Base-by-base conservation (phyloP, 805 yeast species). In the Kodamaea jinghongensis region DNA sequence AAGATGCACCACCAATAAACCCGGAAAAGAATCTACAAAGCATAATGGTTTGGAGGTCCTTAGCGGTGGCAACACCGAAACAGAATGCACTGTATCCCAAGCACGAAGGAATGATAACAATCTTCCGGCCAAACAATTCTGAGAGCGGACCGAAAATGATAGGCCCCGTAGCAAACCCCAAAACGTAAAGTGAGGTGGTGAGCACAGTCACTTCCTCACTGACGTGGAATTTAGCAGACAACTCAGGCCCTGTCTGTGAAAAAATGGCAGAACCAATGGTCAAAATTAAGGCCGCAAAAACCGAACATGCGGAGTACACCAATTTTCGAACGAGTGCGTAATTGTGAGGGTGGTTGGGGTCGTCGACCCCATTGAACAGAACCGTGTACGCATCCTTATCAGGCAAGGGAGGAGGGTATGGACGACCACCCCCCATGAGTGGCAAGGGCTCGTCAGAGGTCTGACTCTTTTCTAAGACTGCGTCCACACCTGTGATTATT, bases 141-240 rank as follows among this genome's bases (percentile, higher is more conserved):
- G 91, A 82, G 27, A 85, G 58, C 4, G 96, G 96, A 4, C 50
- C 51, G 15, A 30, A 48, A 13, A 86, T 54, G 36, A 89, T 70
- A 4, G 98, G 97, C 15, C 97, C 96, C 1, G 87, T 75, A 1
- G 96, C 96, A 63, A 89, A 91, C 8, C 97, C 98, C 30, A 89
- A 61, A 13, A 90, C 96, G 53, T 78, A 90, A 17, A 89, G 68
- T 0, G 96, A 79, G 7, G 88, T 74, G 39, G 87, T 85, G 33
- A 91, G 70, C 13, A 86, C 75, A 9, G 84, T 83, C 12, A 81
- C 89, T 7, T 79, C 84, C 4, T 54, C 46, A 30, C 85, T 82
- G 33, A 90, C 79, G 43, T 76, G 76, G 61, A 61, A 90, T 28
- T 71, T 62, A 32, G 48, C 63, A 47, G 73, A 58, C 22, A 88